Evolutionary conservation across 2,329 filamentous ascomycete species (phyloP).

Genomic region (Colletotrichum australisinense): DNA sequence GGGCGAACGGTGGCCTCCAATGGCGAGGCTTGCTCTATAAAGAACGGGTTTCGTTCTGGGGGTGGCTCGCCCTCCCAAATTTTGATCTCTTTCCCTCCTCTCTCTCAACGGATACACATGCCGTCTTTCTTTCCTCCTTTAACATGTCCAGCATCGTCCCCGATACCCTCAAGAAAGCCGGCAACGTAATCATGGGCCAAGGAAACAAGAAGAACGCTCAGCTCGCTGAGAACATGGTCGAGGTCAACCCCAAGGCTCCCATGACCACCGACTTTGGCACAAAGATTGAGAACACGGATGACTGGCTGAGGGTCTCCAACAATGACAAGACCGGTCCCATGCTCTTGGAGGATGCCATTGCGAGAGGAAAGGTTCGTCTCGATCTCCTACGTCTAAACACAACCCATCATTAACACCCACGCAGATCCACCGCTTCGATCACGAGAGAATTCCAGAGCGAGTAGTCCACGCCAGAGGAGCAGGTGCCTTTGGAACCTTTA

Average conservation of each 20-base stretch:
- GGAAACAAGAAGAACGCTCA: conserved; percentile 69
- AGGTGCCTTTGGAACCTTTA: conserved; percentile 64
- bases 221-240: conserved; percentile 67
- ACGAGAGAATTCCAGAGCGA: conserved; percentile 69
- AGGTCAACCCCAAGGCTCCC: conserved; percentile 66
- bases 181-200: conserved; percentile 54
- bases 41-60: neutral
- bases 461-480: conserved; percentile 71
- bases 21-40: neutral
- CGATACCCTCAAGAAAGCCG: conserved; percentile 50
- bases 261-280: conserved; percentile 84
- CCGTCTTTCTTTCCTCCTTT: neutral
- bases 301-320: conserved; percentile 77
- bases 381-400: rapidly evolving
- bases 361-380: conserved; percentile 73
- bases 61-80: neutral
- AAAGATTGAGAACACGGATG: conserved; percentile 78
- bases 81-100: neutral
- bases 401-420: conserved; percentile 22
- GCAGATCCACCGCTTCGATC: conserved; percentile 81
- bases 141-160: conserved; percentile 40
- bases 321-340: conserved; percentile 73
- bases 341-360: conserved; percentile 79
- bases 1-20: neutral
- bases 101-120: neutral